These are phyloP conservation scores for Tremellales sp. DNA, from an alignment of 1,284 basidiomycete genomes.

Conservation along the genomic window DNA sequence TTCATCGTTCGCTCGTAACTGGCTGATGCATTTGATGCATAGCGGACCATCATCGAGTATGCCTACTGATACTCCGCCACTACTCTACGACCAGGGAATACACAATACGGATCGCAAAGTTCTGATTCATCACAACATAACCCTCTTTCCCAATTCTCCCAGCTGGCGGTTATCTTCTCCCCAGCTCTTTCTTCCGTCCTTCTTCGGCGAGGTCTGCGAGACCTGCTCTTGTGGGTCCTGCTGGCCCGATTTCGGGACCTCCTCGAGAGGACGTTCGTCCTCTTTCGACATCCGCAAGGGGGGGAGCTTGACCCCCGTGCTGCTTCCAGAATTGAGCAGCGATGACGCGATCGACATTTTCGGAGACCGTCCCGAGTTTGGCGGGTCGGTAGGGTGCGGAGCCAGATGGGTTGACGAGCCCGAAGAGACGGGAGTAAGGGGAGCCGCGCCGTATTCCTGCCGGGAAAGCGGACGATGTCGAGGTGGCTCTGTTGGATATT, in stretches of 20 bases:
- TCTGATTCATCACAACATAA: too few species aligned
- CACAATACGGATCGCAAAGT: too few species aligned
- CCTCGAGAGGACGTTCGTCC: background rate
- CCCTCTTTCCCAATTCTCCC: conserved; percentile 11
- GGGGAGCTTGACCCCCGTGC: conserved; percentile 23
- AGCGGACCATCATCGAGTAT: too few species aligned
- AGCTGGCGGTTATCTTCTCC: conserved; percentile 10
- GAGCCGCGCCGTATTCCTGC: too few species aligned
- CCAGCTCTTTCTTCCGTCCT: background rate
- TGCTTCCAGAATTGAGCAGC: background rate
- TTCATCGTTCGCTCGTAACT: too few species aligned
- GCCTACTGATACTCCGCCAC: too few species aligned
- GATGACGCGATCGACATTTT: conserved; percentile 1
- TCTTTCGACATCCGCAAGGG: conserved; percentile 20
- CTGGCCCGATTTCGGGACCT: background rate
- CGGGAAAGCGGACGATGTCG: too few species aligned
- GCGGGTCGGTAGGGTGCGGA: background rate
- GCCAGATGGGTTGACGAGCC: background rate
- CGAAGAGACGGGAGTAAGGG: too few species aligned
- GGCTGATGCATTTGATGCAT: too few species aligned
- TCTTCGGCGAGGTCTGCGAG: background rate
- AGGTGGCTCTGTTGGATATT: too few species aligned
- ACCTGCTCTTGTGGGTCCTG: background rate
- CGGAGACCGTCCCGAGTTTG: background rate
- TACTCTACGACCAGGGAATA: too few species aligned